Base-by-base conservation (phyloP, 2,329 filamentous ascomycete species). In the Aspergillus sp. region DNA sequence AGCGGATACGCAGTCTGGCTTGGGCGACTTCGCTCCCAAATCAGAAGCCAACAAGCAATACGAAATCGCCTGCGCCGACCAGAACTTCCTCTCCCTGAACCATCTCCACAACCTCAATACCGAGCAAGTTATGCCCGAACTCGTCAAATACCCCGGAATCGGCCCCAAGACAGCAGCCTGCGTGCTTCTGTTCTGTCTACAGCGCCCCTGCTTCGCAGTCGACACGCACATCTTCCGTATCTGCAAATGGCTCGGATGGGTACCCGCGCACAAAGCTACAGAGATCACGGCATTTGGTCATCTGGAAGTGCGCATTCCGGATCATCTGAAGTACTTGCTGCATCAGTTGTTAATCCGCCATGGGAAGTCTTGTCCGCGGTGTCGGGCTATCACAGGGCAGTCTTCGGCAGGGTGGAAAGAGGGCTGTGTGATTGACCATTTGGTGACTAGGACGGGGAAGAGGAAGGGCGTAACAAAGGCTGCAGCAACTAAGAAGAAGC, bases 141-240 rank as follows among this genome's bases (percentile, higher is more conserved):
- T 83, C 45, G 69, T 77, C 29, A 75, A 74, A 29, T 82, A 77
- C 51, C 79, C 79, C 1, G 81, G 81, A 4, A 82, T 84, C 40
- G 81, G 81, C 0, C 75, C 77, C n/a, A 84, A 84, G 57, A 83
- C 80, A 0, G 81, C 81, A 3, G 79, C 78, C 2, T 84, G 81
- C 52, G 81, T 84, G 4, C 64, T 80, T 5, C 71, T 83, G 2
- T 83, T 84, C 66, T 83, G 80, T 56, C 71, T 84, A 5, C 78
- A 80, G 54, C 73, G 80, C 0, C 80, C 81, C 2, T 76, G 72
- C 46, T 83, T 84, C 52, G 81, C 81, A 0, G 81, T 83, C 6
- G 81, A 84, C 53, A 84, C 81, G 1, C 81, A 84, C 60, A 80
- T 83, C 49, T 83, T 82, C 57, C 76, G 81, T 1, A 72, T 83